Evolutionary conservation across 306 rosid species (phyloP).

Genomic region (Fragaria ananassa): DNA sequence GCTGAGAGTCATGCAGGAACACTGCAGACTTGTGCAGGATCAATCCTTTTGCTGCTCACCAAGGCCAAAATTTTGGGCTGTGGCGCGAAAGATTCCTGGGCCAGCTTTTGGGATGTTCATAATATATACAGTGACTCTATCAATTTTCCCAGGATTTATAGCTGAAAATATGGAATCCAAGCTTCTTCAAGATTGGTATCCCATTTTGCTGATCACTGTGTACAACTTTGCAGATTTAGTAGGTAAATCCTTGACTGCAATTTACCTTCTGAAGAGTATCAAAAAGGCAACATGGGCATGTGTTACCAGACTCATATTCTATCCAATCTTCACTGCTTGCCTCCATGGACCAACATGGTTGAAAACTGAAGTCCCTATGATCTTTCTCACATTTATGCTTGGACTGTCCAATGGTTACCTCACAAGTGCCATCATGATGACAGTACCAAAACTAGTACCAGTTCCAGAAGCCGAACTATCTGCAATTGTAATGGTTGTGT

Average conservation of each 20-base stretch:
- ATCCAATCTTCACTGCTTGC: conserved; percentile 76
- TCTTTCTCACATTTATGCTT: conserved; percentile 67
- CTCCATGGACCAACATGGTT: conserved; percentile 84
- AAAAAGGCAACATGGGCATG: conserved; percentile 61
- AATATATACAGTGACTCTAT: conserved; percentile 72
- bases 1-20: conserved; percentile 70
- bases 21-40: conserved; percentile 39
- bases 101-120: conserved; percentile 70
- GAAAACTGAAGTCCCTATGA: conserved; percentile 60
- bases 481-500: conserved; percentile 75
- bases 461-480: conserved; percentile 64
- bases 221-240: conserved; percentile 70
- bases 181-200: conserved; percentile 81
- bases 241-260: conserved; percentile 78
- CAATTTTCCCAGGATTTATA: conserved; percentile 86
- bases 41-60: conserved; percentile 31
- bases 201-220: conserved; percentile 71
- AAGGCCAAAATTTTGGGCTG: conserved; percentile 50
- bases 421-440: conserved; percentile 83
- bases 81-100: conserved; percentile 50
- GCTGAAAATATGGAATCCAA: conserved; percentile 73
- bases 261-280: conserved; percentile 49
- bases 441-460: conserved; percentile 59
- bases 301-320: conserved; percentile 58
- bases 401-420: conserved; percentile 78